phyloP scores from a whole-genome alignment of 2,329 filamentous ascomycete genomes.

The Domatiomyces catenatus region DNA sequence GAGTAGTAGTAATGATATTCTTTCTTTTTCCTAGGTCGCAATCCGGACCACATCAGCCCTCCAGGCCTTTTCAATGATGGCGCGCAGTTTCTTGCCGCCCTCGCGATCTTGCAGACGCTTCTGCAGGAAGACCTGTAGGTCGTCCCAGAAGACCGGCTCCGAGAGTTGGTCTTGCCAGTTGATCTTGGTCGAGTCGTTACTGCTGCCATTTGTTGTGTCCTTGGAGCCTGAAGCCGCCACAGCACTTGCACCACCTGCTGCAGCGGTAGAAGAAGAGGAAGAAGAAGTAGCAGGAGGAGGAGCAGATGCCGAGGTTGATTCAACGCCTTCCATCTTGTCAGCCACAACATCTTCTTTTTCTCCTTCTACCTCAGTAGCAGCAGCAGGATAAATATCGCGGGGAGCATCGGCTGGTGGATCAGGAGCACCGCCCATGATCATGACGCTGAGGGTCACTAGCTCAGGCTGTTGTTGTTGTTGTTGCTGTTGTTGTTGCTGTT shows the following conservation, averaged over 20 bases:
- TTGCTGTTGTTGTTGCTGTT: constrained; percentile 13
- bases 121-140: constrained; percentile 64
- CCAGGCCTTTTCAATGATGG: constrained; percentile 59
- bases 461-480: constrained; percentile 12
- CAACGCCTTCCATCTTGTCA: constrained; percentile 22
- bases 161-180: constrained; percentile 28
- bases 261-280: background rate
- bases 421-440: constrained; percentile 64
- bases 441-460: constrained; percentile 62
- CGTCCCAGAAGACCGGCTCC: constrained; percentile 69
- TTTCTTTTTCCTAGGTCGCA: background rate
- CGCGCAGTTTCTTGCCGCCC: constrained; percentile 48
- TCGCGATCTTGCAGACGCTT: constrained; percentile 59
- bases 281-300: background rate
- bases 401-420: constrained; percentile 12
- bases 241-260: background rate
- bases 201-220: background rate
- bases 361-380: constrained; percentile 14
- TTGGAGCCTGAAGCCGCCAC: background rate
- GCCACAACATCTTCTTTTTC: constrained; percentile 25
- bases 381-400: constrained; percentile 3
- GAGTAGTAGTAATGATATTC: too few species aligned
- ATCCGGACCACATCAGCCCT: background rate
- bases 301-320: constrained; percentile 15
- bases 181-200: constrained; percentile 34